Evolutionary conservation across 805 yeast species (phyloP), one percentile per base, ranked within the genome.

Genomic region (Candida corydali): DNA sequence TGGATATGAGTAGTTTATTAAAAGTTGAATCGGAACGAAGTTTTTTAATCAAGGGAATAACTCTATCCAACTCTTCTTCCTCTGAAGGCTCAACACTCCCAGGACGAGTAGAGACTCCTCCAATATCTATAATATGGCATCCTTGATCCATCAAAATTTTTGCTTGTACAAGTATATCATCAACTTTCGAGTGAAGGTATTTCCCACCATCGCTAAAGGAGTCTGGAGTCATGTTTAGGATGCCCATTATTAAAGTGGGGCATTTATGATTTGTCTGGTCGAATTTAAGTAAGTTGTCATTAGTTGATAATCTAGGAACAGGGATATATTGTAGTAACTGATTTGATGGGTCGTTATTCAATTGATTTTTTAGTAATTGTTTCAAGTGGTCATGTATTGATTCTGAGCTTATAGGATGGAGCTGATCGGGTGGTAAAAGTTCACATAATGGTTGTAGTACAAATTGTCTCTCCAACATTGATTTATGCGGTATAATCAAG

Each of bases 61-160:
- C 82, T 29, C 98, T 61, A 3, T 49, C 50, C 32, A 84, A 47
- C 55, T 93, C 98, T 38, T 76, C 89, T n/a, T 72, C 73, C 15
- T 57, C 71, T 2, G 73, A 50, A 0, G 83, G 80, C 37, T 77
- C 86, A 1, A 46, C 50, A 1, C 94, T 77, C 1, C 87, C 86
- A 0, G 98, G 98, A 34, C 94, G 73, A 0, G 98, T 93, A 1
- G 96, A 86, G 39, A 87, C 86, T 2, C 98, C 98, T 7, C 98
- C 98, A 37, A 93, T 73, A 56, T 93, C 98, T 26, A 93, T 69
- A 20, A 93, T 84, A 18, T 69, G 67, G n/a, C 88, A 86, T 1
- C 86, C 88, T 16, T 71, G 62, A 0, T 55, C 49, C 5, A 77
- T 70, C 70, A 85, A 70, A 26, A 58, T 44, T 27, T 59, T 54